Evolutionary conservation across 2,329 filamentous ascomycete species (phyloP), one percentile per base, ranked within the genome.

Genomic region (Balansia obtecta): DNA sequence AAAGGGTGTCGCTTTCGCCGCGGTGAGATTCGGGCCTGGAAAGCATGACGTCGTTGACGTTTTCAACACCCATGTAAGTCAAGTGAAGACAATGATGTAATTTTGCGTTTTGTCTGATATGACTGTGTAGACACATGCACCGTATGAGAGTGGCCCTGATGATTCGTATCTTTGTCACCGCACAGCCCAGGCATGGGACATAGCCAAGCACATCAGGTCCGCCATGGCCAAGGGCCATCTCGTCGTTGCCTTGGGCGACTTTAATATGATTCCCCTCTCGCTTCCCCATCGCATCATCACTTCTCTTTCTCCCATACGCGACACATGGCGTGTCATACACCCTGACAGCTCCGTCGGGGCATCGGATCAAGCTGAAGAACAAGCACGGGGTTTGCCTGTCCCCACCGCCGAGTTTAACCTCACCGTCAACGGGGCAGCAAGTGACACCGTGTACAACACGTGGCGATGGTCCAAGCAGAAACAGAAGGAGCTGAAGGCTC

Each of bases 251-350:
- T 71, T 95, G 49, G 93, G 93, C 27, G 93, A 97, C 70, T 96
- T 97, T 71, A 97, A 97, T 69, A 95, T 95, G 85, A 73, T 88
- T n/a, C 93, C 93, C 0, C 68, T 85, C 40, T 94, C 88, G 27
- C 79, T 95, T 54, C 84, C 86, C 33, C 88, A 97, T 69, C 79
- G 82, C 49, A 75, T 97, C 56, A 83, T 98, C 57, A 86, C 85
- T 51, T 80, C 82, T 3, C 83, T 89, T 61, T 81, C 84, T 10
- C 83, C 84, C 13, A 83, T 95, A 30, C 77, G 77, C 43, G 93
- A 98, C 63, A 81, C 82, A 20, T 98, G 93, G 93, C 80, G 86
- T 50, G 76, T 86, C 32, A 67, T 94, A 18, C 85, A 95, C 64
- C 91, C 93, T 0, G 78, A 90, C 53, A 91, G 86, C 45, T 88